phyloP scores from a whole-genome alignment of 148 eudicot genomes.

The Rheum nobile region DNA sequence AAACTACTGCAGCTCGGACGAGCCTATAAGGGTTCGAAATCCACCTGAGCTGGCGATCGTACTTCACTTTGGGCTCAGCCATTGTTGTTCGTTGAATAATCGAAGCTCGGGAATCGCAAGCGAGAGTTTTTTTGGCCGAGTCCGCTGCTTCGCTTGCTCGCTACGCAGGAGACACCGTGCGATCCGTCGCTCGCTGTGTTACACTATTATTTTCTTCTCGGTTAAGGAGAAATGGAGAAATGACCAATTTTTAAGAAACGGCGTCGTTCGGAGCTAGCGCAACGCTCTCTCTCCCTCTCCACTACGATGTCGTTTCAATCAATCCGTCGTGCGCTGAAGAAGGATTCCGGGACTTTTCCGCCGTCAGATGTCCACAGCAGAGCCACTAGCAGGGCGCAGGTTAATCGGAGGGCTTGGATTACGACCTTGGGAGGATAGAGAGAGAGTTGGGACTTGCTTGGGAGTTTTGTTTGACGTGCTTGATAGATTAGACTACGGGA shows the following conservation, averaged over 20 bases:
- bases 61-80: slow-evolving; percentile 87
- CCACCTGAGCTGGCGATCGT: slow-evolving; percentile 98
- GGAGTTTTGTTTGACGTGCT: neutral
- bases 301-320: neutral
- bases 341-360: no score
- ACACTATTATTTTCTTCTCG: neutral
- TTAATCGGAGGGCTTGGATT: no score
- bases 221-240: neutral
- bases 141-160: slow-evolving; percentile 2
- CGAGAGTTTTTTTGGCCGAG: neutral
- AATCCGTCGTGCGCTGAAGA: neutral
- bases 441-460: neutral
- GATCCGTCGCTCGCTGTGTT: neutral
- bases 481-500: neutral
- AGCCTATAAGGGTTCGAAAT: neutral
- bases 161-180: slow-evolving; percentile 8
- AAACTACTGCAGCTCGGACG: neutral
- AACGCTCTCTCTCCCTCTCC: neutral
- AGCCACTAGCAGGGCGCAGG: no score
- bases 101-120: neutral
- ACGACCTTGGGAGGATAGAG: no score
- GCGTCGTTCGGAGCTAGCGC: neutral
- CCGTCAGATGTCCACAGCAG: no score
- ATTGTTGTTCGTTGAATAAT: slow-evolving; percentile 19
- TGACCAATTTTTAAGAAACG: neutral